A percentile compares a stretch with the other conserved stretches of the same genome.
phyloP scores from a whole-genome alignment of 116 monocot genomes.

The Iris pallida region DNA sequence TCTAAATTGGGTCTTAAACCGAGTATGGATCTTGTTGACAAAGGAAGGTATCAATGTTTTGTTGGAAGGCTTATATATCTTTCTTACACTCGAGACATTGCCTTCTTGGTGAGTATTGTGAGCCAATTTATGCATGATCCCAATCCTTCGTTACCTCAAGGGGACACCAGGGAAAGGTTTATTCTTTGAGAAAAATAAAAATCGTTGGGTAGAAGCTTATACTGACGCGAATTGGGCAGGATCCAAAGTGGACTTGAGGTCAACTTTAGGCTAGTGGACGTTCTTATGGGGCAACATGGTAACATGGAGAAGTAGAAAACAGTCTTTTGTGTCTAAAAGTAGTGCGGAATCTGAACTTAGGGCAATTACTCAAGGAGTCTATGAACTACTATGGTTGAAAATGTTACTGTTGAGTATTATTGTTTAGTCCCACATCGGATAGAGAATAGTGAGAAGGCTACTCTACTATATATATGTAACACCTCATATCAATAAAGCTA shows the following conservation, averaged over 20 bases:
- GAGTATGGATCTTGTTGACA: neutral
- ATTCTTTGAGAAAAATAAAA: neutral
- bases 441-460: no score
- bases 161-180: neutral
- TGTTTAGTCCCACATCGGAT: no score
- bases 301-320: neutral
- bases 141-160: neutral
- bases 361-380: neutral
- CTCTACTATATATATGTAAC: no score
- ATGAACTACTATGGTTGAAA: neutral
- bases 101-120: neutral
- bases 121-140: slow-evolving; percentile 1
- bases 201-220: neutral
- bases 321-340: neutral
- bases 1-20: neutral
- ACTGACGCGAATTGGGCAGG: neutral
- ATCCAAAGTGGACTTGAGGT: neutral
- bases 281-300: neutral
- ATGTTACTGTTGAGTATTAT: no score
- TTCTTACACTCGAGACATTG: neutral
- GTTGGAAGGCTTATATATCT: slow-evolving; percentile 4
- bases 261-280: neutral
- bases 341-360: neutral
- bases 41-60: neutral
- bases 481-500: no score